Evolutionary conservation across 2,329 filamentous ascomycete species (phyloP).

Genomic region (Colletotrichum sp.): DNA sequence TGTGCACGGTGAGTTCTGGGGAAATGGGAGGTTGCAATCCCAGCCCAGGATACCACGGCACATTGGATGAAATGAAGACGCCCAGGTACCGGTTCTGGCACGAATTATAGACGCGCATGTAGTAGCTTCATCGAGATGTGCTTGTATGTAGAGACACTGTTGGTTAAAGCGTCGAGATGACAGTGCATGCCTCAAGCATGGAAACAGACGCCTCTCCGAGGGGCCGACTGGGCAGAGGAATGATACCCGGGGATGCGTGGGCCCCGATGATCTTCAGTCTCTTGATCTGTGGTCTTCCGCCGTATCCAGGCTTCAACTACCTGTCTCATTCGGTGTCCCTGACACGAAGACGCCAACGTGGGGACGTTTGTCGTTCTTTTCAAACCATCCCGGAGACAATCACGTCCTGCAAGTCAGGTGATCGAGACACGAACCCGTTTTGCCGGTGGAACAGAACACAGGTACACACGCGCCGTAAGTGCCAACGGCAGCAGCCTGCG

Average conservation of each 20-base stretch:
- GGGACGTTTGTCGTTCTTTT: conserved; percentile 11
- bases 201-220: not conserved
- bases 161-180: conserved; percentile 3
- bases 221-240: not conserved
- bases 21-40: not conserved
- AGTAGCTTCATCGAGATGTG: not conserved
- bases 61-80: conserved; percentile 4
- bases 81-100: not conserved
- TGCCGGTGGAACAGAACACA: not conserved
- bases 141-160: not conserved
- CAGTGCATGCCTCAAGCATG: not conserved
- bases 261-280: not conserved
- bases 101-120: not conserved
- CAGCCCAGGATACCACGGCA: not conserved
- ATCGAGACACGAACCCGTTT: not conserved
- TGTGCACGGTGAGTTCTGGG: not conserved
- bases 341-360: conserved; percentile 10
- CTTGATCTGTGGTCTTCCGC: conserved; percentile 9
- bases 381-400: not conserved
- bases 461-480: not conserved
- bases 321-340: not conserved
- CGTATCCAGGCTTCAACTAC: not conserved
- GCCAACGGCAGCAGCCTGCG: not conserved
- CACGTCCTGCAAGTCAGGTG: not conserved
- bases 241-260: not conserved